phyloP scores from a whole-genome alignment of 2,329 filamentous ascomycete species.

The Penicillium sp. region DNA sequence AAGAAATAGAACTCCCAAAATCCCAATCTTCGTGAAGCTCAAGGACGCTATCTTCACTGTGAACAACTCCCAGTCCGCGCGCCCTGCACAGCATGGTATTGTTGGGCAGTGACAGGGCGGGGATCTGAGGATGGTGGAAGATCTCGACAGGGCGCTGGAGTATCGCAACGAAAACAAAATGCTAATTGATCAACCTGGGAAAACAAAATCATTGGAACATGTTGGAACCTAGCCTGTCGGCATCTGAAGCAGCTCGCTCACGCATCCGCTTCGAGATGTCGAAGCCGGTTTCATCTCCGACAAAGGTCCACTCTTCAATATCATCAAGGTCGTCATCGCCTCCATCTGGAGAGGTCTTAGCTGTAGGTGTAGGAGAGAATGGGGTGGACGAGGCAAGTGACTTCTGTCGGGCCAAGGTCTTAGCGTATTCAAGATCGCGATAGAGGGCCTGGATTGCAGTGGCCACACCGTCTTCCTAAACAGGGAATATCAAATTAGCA shows the following conservation, averaged over 20 bases:
- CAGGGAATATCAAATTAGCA: constrained; percentile 28
- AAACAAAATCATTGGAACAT: constrained; percentile 15
- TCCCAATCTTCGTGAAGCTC: neutral
- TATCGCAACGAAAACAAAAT: neutral
- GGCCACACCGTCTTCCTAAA: constrained; percentile 83
- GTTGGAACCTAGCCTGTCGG: constrained; percentile 19
- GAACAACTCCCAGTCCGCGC: neutral
- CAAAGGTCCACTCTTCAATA: constrained; percentile 87
- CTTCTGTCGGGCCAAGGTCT: constrained; percentile 71
- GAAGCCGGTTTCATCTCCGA: constrained; percentile 62
- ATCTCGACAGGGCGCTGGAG: neutral
- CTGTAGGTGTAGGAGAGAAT: constrained; percentile 35
- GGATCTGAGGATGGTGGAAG: neutral
- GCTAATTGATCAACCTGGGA: neutral
- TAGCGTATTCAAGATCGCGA: constrained; percentile 90
- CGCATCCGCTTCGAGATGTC: constrained; percentile 40
- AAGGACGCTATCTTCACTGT: neutral
- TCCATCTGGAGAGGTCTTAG: constrained; percentile 39
- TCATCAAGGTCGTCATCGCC: constrained; percentile 59
- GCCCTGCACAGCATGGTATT: neutral
- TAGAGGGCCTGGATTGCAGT: constrained; percentile 91
- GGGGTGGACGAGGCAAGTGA: constrained; percentile 38
- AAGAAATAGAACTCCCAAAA: neutral
- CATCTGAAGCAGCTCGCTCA: constrained; percentile 31
- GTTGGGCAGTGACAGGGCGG: neutral